A percentile compares a stretch with the other conserved stretches of the same genome.
phyloP scores from a whole-genome alignment of 2,329 filamentous ascomycete species.

The Monosporascus ibericus region DNA sequence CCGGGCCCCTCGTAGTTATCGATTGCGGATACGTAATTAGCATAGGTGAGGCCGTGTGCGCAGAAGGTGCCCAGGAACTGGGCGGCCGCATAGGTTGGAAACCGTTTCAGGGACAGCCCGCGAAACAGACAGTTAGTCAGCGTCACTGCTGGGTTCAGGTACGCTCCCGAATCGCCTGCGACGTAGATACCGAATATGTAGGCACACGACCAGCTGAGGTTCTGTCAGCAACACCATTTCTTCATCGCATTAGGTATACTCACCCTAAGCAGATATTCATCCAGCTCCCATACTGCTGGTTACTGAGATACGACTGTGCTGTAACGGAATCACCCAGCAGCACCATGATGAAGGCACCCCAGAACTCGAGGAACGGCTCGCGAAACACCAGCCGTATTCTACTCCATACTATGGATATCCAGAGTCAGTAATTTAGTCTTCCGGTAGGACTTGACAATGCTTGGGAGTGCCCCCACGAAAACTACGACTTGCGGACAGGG shows the following conservation, averaged over 20 bases:
- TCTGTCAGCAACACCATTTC: not conserved
- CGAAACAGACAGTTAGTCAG: slow-evolving; percentile 64
- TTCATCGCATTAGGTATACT: slow-evolving; percentile 6
- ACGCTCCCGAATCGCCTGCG: slow-evolving; percentile 58
- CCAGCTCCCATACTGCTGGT: slow-evolving; percentile 39
- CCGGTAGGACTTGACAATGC: too few relatives aligned
- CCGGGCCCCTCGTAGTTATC: slow-evolving; percentile 52
- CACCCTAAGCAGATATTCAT: slow-evolving; percentile 45
- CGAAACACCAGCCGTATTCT: slow-evolving; percentile 43
- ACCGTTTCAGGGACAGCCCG: slow-evolving; percentile 61
- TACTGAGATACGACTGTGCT: slow-evolving; percentile 60
- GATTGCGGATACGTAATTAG: slow-evolving; percentile 69
- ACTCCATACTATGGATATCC: slow-evolving; percentile 37
- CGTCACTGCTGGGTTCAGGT: slow-evolving; percentile 67
- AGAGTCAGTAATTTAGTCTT: too few relatives aligned
- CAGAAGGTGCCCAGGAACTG: slow-evolving; percentile 63
- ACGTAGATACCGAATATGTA: slow-evolving; percentile 66
- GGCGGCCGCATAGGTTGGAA: slow-evolving; percentile 61
- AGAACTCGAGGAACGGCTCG: slow-evolving; percentile 61
- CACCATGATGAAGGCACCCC: slow-evolving; percentile 61
- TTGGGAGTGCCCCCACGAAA: too few relatives aligned
- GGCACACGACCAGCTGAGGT: slow-evolving; percentile 40
- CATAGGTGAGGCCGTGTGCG: slow-evolving; percentile 51
- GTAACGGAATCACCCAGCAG: slow-evolving; percentile 67
- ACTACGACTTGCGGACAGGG: too few relatives aligned